phyloP scores from a whole-genome alignment of 371 early-diverging fungal genomes.

The Choanephora cucurbitarum region DNA sequence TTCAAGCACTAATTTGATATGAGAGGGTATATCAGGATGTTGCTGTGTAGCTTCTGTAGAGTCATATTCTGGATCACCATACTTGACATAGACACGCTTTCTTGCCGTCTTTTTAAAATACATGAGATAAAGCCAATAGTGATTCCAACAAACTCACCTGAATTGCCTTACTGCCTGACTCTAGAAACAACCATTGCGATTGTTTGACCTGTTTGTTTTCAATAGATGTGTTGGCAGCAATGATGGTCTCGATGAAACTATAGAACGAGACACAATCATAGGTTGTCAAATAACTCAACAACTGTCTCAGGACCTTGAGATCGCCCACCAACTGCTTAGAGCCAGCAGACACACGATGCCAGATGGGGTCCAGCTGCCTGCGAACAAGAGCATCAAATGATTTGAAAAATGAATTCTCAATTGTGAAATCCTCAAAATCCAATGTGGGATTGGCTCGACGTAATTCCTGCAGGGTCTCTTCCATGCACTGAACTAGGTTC shows the following conservation, averaged over 20 bases:
- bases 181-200: slow-evolving; percentile 83
- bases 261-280: slow-evolving; percentile 92
- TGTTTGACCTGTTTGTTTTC: slow-evolving; percentile 40
- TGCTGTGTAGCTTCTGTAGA: neutral
- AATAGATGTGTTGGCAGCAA: slow-evolving; percentile 54
- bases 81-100: slow-evolving; percentile 62
- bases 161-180: slow-evolving; percentile 82
- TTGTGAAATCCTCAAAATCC: slow-evolving; percentile 80
- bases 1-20: slow-evolving; percentile 76
- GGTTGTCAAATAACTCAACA: slow-evolving; percentile 71
- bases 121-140: neutral
- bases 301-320: slow-evolving; percentile 67
- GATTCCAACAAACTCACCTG: slow-evolving; percentile 32
- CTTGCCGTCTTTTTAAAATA: slow-evolving; percentile 48
- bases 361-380: slow-evolving; percentile 80
- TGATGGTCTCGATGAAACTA: slow-evolving; percentile 80
- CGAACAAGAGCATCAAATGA: slow-evolving; percentile 80
- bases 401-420: slow-evolving; percentile 84
- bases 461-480: slow-evolving; percentile 78
- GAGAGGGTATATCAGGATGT: slow-evolving; percentile 50
- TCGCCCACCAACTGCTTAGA: slow-evolving; percentile 81
- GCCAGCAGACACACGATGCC: slow-evolving; percentile 80
- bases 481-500: slow-evolving; percentile 84
- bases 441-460: slow-evolving; percentile 67
- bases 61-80: slow-evolving; percentile 44